Conservation (phyloP, 805 yeast genomes). For the Barnettozyma botsteinii region DNA sequence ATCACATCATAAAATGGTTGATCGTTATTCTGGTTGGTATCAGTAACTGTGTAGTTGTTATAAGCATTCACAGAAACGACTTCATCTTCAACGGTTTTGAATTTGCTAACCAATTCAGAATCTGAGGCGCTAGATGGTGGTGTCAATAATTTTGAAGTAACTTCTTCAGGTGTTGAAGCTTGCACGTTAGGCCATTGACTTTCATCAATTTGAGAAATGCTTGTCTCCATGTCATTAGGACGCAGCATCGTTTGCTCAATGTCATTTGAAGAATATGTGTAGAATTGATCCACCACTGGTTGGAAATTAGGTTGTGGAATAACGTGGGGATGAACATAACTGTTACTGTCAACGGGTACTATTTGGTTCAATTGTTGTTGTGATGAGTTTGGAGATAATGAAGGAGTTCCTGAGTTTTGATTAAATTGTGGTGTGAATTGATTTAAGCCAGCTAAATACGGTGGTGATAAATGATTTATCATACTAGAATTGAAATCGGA, state of each 20-base stretch:
- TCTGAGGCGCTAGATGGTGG: constrained; percentile 22
- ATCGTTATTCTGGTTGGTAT: not conserved
- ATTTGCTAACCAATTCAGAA: constrained; percentile 3
- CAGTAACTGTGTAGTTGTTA: not conserved
- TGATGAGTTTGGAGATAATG: not conserved
- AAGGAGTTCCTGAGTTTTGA: not conserved
- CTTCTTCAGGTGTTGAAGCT: constrained; percentile 16
- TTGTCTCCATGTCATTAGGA: not conserved
- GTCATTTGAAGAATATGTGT: constrained; percentile 5
- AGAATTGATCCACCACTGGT: not conserved
- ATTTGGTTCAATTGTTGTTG: not conserved
- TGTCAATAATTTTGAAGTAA: constrained; percentile 11
- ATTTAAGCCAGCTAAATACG: constrained; percentile 6
- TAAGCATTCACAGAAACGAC: not conserved
- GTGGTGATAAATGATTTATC: constrained; percentile 11
- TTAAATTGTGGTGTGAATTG: constrained; percentile 1
- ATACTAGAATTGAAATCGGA: constrained; percentile 9
- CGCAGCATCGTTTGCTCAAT: constrained; percentile 1
- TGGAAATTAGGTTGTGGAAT: not conserved
- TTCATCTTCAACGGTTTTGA: not conserved
- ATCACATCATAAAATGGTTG: constrained; percentile 12
- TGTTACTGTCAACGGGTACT: not conserved
- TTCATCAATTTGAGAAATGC: constrained; percentile 8
- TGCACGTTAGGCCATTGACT: constrained; percentile 18
- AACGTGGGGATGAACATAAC: not conserved